Base-by-base conservation (phyloP, 164 flowering plant species). In the Vitis cinerea region DNA sequence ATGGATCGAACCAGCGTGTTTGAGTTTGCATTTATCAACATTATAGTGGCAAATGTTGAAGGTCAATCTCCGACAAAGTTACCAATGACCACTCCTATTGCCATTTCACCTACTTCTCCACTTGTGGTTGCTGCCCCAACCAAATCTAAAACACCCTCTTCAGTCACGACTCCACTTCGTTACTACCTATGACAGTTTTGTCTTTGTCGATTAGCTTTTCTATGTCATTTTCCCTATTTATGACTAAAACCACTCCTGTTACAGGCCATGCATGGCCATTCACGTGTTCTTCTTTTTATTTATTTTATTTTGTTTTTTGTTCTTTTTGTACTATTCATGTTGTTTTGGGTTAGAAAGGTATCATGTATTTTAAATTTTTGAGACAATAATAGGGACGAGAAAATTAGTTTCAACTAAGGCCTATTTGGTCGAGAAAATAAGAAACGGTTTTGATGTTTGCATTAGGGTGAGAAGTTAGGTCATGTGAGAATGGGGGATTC, bases 21-120 rank as follows among this genome's bases (percentile, higher is more conserved):
- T 2, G 44, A 69, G 9, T 47, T 81, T 6, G 82, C 82, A 52
- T 53, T 83, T 14, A 29, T 82, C 64, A 77, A 80, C 82, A 48
- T 79, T 57, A 60, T 79, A 8, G 70, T 83, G 55, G 78, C 85
- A 67, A 66, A 64, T 29, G 85, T 73, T 70, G 83, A 76, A 15
- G 84, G 78, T 61, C 84, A 83, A 29, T 67, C 83, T 19, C 89
- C 89, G 61, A 77, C 82, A 0, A 61, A 83, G 0, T 66, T 86
- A 0, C 88, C 88, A 1, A 50, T 79, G 1, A 27, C 48, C 3
- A 15, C 37, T 1, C 3, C 37, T 11, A 1, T 19, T 12, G 66
- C 80, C 10, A 44, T 64, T 15, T 14, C 71, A 16, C 30, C 78
- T 3, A 68, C 71, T 1, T 67, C 71, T 1, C 15, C 59, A 59